Evolutionary conservation across 192 early-diverging fungal genomes (phyloP).

Genomic region (Rhizophlyctis rosea): DNA sequence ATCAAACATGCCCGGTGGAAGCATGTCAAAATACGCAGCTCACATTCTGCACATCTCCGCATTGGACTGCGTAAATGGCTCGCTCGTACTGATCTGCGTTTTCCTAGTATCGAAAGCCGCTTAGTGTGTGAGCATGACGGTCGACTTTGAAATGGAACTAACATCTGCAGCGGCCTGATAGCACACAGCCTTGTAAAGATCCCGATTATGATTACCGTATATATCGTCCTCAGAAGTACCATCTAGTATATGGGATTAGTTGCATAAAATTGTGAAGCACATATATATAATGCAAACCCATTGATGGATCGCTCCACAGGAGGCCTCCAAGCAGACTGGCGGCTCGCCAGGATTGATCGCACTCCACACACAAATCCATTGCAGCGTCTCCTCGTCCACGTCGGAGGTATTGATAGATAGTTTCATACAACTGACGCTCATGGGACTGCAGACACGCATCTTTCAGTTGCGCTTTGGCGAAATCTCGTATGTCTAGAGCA

Average conservation of each 20-base stretch:
- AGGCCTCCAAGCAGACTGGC: slow-evolving; percentile 70
- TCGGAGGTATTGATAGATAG: slow-evolving; percentile 75
- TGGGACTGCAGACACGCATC: slow-evolving; percentile 25
- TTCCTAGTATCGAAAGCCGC: slow-evolving; percentile 22
- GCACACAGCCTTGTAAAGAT: slow-evolving; percentile 66
- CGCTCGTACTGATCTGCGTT: slow-evolving; percentile 65
- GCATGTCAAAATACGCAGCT: not conserved
- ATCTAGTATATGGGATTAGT: slow-evolving; percentile 36
- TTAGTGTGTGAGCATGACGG: not conserved
- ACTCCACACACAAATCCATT: slow-evolving; percentile 66
- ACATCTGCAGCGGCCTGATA: slow-evolving; percentile 54
- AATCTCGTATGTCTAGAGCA: not conserved
- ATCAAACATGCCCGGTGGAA: not conserved
- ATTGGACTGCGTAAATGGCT: slow-evolving; percentile 71
- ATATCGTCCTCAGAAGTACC: slow-evolving; percentile 40
- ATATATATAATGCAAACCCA: slow-evolving; percentile 27
- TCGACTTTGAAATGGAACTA: slow-evolving; percentile 1
- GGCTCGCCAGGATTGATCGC: slow-evolving; percentile 77
- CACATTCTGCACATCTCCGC: slow-evolving; percentile 72
- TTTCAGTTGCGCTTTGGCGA: not conserved
- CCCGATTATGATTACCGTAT: slow-evolving; percentile 60
- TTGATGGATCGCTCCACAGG: slow-evolving; percentile 50
- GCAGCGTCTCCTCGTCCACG: slow-evolving; percentile 66
- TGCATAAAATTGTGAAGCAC: slow-evolving; percentile 26
- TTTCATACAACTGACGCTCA: slow-evolving; percentile 56